Evolutionary conservation across 106 monocot genomes (phyloP).

Genomic region (Posidonia australis): DNA sequence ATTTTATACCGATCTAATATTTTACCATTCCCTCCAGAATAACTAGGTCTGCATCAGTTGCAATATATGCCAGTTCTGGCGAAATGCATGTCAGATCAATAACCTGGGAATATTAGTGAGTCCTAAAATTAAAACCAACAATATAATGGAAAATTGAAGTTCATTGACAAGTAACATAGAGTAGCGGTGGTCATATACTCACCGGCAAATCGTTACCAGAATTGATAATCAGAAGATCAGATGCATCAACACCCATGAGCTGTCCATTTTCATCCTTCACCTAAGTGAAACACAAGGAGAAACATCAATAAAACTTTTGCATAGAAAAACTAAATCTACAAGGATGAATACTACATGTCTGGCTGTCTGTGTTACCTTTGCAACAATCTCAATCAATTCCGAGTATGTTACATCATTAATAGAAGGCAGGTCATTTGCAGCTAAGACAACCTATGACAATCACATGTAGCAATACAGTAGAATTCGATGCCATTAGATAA

Average conservation of each 20-base stretch:
- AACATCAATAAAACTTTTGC: background rate
- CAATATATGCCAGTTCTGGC: slow-evolving; percentile 78
- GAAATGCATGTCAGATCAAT: slow-evolving; percentile 74
- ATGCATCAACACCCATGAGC: slow-evolving; percentile 71
- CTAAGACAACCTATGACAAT: slow-evolving; percentile 18
- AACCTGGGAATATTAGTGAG: slow-evolving; percentile 33
- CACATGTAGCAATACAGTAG: background rate
- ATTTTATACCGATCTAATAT: background rate
- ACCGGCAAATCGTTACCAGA: slow-evolving; percentile 98
- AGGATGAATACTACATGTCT: background rate
- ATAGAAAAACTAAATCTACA: background rate
- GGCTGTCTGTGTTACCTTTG: slow-evolving; percentile 9
- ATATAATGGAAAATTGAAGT: background rate
- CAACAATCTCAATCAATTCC: slow-evolving; percentile 21
- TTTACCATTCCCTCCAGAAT: slow-evolving; percentile 93
- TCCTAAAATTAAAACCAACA: background rate
- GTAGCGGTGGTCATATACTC: slow-evolving; percentile 5
- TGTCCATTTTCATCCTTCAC: slow-evolving; percentile 88
- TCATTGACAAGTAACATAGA: background rate
- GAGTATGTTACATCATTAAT: slow-evolving; percentile 25
- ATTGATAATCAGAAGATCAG: slow-evolving; percentile 71
- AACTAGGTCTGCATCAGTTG: slow-evolving; percentile 85
- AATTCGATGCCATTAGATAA: background rate
- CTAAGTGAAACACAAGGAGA: slow-evolving; percentile 22
- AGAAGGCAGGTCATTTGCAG: slow-evolving; percentile 29